phyloP scores from a whole-genome alignment of 495 filamentous ascomycete species.

The Entonaema liquescens region DNA sequence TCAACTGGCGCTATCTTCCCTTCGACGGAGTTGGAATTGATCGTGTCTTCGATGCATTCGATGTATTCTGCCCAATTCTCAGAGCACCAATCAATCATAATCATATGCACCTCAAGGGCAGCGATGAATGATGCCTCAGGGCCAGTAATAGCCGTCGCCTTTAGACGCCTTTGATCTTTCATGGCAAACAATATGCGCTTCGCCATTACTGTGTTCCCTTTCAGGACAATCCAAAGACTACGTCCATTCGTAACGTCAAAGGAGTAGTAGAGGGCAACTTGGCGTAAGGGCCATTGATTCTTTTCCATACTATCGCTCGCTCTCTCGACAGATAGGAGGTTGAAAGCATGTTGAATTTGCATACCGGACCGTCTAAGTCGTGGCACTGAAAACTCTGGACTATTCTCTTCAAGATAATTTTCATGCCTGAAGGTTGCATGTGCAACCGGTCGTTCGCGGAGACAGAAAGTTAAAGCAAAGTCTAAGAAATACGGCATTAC shows the following conservation, averaged over 20 bases:
- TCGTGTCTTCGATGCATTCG: slow-evolving; percentile 50
- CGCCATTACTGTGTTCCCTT: no score
- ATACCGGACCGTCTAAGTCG: slow-evolving; percentile 53
- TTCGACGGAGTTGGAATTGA: slow-evolving; percentile 10
- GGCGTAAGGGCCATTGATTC: slow-evolving; percentile 55
- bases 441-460: no score
- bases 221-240: slow-evolving; percentile 41
- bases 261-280: slow-evolving; percentile 53
- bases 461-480: no score
- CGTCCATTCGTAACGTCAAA: slow-evolving; percentile 54
- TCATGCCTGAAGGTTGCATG: no score
- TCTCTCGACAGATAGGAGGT: slow-evolving; percentile 54
- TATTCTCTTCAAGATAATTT: no score
- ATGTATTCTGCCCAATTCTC: slow-evolving; percentile 61
- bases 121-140: slow-evolving; percentile 44
- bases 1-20: slow-evolving; percentile 27
- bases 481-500: not conserved
- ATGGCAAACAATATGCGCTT: slow-evolving; percentile 45
- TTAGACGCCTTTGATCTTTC: slow-evolving; percentile 27
- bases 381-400: slow-evolving; percentile 40
- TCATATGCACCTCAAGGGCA: slow-evolving; percentile 51
- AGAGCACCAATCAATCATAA: slow-evolving; percentile 55
- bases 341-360: slow-evolving; percentile 54
- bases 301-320: slow-evolving; percentile 37
- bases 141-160: slow-evolving; percentile 35